Conservation (phyloP, 2,329 filamentous ascomycete species). For the Epichloe coenophiala region DNA sequence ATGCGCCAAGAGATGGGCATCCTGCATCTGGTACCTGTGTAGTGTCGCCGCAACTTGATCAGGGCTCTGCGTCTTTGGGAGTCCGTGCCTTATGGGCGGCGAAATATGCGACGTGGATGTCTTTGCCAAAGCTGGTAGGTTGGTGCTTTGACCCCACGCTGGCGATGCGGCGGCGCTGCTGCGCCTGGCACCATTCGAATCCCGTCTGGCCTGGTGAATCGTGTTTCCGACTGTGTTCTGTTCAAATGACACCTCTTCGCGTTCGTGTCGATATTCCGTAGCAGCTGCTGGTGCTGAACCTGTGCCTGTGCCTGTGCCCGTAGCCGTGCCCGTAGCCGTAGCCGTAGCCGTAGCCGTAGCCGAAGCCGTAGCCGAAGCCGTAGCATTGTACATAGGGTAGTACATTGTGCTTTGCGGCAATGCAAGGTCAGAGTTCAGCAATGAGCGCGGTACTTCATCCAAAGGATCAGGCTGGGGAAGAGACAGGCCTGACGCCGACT, state of each 20-base stretch:
- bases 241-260: not conserved
- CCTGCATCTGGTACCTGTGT: constrained; percentile 3
- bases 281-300: not conserved
- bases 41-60: not conserved
- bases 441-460: not conserved
- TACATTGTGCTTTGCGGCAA: constrained; percentile 10
- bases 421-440: constrained; percentile 5
- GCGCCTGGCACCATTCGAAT: not conserved
- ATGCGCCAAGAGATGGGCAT: constrained; percentile 4
- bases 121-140: not conserved
- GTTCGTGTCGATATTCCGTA: not conserved
- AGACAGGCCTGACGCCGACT: constrained; percentile 13
- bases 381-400: constrained; percentile 6
- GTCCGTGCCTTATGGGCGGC: not conserved
- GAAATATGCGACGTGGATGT: not conserved
- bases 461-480: constrained; percentile 13
- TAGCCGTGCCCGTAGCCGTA: not conserved
- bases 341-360: not conserved
- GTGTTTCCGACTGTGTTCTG: not conserved
- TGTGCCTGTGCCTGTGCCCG: not conserved
- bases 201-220: not conserved
- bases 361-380: not conserved
- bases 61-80: not conserved
- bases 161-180: not conserved
- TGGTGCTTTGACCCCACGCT: constrained; percentile 1